Percentiles rank a stretch among this genome's conserved stretches.
These are phyloP conservation scores for Karstenula rhodostoma DNA, from an alignment of 2,329 filamentous ascomycete genomes.

Conservation along the genomic window DNA sequence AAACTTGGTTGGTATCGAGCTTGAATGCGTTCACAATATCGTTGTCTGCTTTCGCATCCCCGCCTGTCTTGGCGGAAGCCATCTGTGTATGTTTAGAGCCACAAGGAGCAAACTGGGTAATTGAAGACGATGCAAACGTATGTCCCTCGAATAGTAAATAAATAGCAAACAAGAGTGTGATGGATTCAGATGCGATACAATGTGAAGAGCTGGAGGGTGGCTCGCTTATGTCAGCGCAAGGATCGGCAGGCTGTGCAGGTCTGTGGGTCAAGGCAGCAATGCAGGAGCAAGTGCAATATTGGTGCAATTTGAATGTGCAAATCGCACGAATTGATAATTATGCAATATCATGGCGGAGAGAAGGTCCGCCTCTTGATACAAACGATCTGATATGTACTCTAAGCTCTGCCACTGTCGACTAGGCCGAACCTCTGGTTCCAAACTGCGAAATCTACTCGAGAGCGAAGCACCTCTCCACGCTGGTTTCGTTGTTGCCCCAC, in stretches of 20 bases:
- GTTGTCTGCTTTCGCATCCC: constrained; percentile 5
- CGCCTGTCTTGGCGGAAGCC: background rate
- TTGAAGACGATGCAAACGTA: background rate
- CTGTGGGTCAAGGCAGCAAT: background rate
- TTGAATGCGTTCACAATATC: constrained; percentile 10
- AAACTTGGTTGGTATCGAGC: constrained; percentile 1
- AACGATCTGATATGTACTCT: background rate
- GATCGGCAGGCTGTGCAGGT: background rate
- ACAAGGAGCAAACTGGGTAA: background rate
- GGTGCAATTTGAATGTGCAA: background rate
- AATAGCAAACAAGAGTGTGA: background rate
- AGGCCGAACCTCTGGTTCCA: background rate
- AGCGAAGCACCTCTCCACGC: constrained; percentile 67
- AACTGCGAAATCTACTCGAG: constrained; percentile 34
- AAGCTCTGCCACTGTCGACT: background rate
- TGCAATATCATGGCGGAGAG: background rate
- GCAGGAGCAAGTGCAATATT: constrained; percentile 1
- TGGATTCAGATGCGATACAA: background rate
- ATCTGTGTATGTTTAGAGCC: background rate
- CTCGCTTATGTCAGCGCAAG: background rate
- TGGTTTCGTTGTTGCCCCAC: constrained; percentile 68
- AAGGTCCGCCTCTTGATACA: background rate
- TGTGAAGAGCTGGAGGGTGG: background rate
- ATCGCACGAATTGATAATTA: background rate
- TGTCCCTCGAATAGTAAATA: background rate